Conservation (phyloP, 169 alveolate species). For the Toxoplasma gondii region DNA sequence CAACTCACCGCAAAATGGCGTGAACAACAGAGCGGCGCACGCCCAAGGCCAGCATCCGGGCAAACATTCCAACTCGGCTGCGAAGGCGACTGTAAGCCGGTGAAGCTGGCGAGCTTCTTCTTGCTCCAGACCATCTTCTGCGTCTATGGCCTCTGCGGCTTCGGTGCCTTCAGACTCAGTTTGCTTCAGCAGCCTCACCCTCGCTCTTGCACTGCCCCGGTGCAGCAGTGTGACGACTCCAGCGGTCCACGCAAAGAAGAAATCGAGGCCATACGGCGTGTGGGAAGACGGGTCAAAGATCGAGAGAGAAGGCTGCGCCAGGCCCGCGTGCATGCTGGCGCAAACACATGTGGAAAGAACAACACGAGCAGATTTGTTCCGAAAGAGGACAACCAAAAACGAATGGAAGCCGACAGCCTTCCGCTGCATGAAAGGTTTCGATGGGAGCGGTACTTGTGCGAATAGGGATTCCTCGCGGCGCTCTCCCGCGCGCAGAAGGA, state of each 20-base stretch:
- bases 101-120: conserved; percentile 24
- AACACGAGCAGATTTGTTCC: neutral
- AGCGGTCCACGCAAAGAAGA: conserved; percentile 37
- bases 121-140: neutral
- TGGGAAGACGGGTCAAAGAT: conserved; percentile 18
- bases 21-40: neutral
- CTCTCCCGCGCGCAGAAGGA: too few species aligned
- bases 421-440: too few species aligned
- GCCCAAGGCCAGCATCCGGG: conserved; percentile 3
- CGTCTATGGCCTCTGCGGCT: neutral
- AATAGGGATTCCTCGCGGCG: too few species aligned
- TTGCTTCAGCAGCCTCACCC: neutral
- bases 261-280: conserved; percentile 29
- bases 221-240: conserved; percentile 6
- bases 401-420: neutral
- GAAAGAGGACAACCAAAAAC: neutral
- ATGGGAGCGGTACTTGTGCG: too few species aligned
- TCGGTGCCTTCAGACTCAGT: neutral
- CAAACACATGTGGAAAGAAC: neutral
- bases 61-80: neutral
- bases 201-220: neutral
- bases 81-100: neutral
- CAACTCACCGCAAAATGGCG: neutral
- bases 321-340: neutral
- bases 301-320: neutral